Conservation (phyloP, 495 filamentous ascomycete species). For the Tricharina praecox region DNA sequence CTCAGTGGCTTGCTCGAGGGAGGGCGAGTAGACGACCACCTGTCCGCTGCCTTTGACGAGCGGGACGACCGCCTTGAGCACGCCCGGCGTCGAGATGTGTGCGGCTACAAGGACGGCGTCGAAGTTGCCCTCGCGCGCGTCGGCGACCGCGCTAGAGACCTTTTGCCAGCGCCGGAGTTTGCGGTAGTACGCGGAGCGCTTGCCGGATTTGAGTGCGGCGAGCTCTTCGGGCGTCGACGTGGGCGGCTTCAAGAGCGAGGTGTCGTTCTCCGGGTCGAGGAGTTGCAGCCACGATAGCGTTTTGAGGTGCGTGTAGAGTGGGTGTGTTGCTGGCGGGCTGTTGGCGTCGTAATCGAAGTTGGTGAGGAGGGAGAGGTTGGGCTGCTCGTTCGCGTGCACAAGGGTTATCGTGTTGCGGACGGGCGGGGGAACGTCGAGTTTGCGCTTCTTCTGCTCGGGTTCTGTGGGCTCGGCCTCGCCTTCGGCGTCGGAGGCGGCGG, state of each 20-base stretch:
- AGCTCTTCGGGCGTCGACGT: constrained; percentile 40
- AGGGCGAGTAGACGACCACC: constrained; percentile 67
- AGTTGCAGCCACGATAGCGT: constrained; percentile 81
- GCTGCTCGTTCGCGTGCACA: constrained; percentile 73
- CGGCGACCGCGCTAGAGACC: constrained; percentile 48
- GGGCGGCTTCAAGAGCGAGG: constrained; percentile 46
- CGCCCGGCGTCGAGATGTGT: constrained; percentile 57
- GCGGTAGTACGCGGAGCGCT: constrained; percentile 62
- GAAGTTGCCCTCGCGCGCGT: constrained; percentile 57
- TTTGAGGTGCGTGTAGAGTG: constrained; percentile 64
- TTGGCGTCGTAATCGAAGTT: constrained; percentile 69
- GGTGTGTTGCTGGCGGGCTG: constrained; percentile 46
- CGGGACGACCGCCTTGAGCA: constrained; percentile 56
- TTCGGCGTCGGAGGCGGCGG: no score
- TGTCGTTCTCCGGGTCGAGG: constrained; percentile 53
- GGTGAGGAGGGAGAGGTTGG: constrained; percentile 69
- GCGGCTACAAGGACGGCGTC: constrained; percentile 68
- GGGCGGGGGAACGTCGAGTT: constrained; percentile 24
- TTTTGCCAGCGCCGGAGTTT: constrained; percentile 71
- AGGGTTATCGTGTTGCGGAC: constrained; percentile 70
- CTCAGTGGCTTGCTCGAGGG: constrained; percentile 55
- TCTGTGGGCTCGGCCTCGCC: neutral
- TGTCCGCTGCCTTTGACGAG: constrained; percentile 67
- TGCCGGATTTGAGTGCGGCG: constrained; percentile 51
- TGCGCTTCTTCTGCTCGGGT: constrained; percentile 10